These are phyloP conservation scores for Pythium pectinolyticum DNA, from an alignment of 352 stramenopile species.

Conservation along the genomic window DNA sequence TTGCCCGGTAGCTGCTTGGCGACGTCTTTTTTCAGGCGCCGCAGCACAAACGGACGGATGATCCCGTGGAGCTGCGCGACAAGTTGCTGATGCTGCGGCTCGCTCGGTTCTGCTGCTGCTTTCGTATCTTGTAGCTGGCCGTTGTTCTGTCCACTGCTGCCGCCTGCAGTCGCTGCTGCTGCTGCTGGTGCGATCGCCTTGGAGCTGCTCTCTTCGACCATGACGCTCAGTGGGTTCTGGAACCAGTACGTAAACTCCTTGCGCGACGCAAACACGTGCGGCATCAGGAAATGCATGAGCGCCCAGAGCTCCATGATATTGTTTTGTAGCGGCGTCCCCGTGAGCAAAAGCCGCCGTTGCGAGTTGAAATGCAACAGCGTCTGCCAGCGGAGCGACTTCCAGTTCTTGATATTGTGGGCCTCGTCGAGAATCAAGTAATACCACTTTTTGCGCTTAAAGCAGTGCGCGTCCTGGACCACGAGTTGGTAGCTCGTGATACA, in stretches of 20 bases:
- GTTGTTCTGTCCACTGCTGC: too few species aligned
- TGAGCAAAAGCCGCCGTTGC: constrained; percentile 91
- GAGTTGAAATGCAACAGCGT: constrained; percentile 98
- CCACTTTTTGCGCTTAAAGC: constrained; percentile 99
- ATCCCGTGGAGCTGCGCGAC: constrained; percentile 96
- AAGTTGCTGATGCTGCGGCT: constrained; percentile 81
- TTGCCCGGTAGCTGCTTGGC: constrained; percentile 97
- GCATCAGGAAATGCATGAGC: constrained; percentile 99
- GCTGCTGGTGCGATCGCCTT: too few species aligned
- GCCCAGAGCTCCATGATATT: constrained; percentile 98
- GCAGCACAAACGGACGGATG: constrained; percentile 97
- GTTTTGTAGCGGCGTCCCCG: constrained; percentile 97
- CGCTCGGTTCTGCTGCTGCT: not conserved
- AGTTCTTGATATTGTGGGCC: constrained; percentile 99
- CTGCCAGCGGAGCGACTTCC: constrained; percentile 97
- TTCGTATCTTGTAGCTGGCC: too few species aligned
- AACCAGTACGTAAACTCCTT: constrained; percentile 99
- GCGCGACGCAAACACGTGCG: constrained; percentile 91
- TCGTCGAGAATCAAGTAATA: constrained; percentile 99
- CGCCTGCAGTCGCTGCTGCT: too few species aligned
- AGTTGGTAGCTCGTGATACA: constrained; percentile 99
- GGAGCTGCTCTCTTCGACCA: constrained; percentile 68
- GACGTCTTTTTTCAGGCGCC: constrained; percentile 97
- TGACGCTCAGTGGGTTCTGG: constrained; percentile 92
- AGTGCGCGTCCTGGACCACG: constrained; percentile 96